phyloP scores from a whole-genome alignment of 805 yeast species.

The Huiozyma naganishii region DNA sequence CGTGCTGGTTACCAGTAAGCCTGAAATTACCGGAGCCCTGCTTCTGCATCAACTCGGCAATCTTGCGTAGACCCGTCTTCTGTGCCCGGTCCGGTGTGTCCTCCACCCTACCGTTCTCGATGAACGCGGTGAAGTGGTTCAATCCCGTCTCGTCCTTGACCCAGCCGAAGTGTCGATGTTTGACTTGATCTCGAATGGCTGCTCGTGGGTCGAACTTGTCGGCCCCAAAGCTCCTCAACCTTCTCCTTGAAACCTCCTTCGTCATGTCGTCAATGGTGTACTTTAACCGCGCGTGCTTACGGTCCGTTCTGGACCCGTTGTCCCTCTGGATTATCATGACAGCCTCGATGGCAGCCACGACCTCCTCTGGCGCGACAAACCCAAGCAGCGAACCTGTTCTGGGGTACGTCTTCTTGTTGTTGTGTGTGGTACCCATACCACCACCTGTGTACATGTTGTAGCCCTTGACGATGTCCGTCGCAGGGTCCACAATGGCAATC shows the following conservation, averaged over 20 bases:
- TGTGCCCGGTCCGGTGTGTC: constrained; percentile 85
- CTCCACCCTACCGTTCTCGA: constrained; percentile 94
- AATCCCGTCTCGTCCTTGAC: constrained; percentile 69
- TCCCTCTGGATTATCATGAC: constrained; percentile 92
- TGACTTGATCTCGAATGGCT: constrained; percentile 67
- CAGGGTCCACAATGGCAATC: constrained; percentile 67
- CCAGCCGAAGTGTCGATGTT: constrained; percentile 94
- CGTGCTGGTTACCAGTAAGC: constrained; percentile 92
- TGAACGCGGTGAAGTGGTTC: constrained; percentile 87
- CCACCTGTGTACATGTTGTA: constrained; percentile 91
- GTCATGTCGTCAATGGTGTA: constrained; percentile 92
- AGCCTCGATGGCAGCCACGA: constrained; percentile 75
- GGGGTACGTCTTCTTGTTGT: constrained; percentile 93
- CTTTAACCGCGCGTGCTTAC: constrained; percentile 96
- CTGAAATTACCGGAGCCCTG: constrained; percentile 74
- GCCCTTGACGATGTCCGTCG: constrained; percentile 53
- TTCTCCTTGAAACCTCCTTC: constrained; percentile 70
- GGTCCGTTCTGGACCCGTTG: constrained; percentile 85
- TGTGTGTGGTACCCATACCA: constrained; percentile 98
- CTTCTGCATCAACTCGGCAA: constrained; percentile 59
- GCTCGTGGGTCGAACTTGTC: constrained; percentile 54
- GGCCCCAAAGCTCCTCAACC: constrained; percentile 78
- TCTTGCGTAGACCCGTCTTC: constrained; percentile 70
- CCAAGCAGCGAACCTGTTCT: constrained; percentile 88
- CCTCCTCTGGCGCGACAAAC: constrained; percentile 53